Percentiles rank a stretch among this genome's conserved stretches.
These are phyloP conservation scores for Sindora glabra DNA, from an alignment of 306 rosid genomes.

Conservation along the genomic window DNA sequence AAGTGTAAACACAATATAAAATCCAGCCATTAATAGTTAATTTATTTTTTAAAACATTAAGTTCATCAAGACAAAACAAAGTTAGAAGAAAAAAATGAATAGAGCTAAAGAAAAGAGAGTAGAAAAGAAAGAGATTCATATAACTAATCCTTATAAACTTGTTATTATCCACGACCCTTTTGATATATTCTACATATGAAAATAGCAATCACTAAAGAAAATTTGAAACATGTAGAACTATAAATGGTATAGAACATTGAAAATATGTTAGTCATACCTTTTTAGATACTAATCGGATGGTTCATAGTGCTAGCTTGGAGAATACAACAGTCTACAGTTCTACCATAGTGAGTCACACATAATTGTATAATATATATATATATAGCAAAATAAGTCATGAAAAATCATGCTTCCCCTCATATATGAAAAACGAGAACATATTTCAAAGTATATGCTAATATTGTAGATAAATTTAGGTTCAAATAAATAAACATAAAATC, in stretches of 20 bases:
- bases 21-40: no score
- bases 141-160: no score
- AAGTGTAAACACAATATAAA: constrained; percentile 64
- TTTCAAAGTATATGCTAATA: not conserved
- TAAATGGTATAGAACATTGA: not conserved
- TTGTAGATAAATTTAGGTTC: constrained; percentile 6
- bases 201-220: no score
- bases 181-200: no score
- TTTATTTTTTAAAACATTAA: no score
- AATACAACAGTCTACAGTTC: constrained; percentile 89
- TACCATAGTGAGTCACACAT: constrained; percentile 32
- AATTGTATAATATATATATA: not conserved
- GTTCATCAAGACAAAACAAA: no score
- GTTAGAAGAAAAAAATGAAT: no score
- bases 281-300: constrained; percentile 85
- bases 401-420: constrained; percentile 4
- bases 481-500: no score
- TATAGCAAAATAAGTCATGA: constrained; percentile 1
- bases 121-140: no score
- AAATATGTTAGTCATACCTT: constrained; percentile 50
- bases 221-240: not conserved
- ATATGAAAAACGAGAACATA: not conserved
- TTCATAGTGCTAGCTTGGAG: constrained; percentile 88
- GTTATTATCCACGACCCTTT: no score
- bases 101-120: no score